Evolutionary conservation across 164 flowering plant genomes (phyloP), one percentile per base, ranked within the genome.

Genomic region (Vitis labrusca): DNA sequence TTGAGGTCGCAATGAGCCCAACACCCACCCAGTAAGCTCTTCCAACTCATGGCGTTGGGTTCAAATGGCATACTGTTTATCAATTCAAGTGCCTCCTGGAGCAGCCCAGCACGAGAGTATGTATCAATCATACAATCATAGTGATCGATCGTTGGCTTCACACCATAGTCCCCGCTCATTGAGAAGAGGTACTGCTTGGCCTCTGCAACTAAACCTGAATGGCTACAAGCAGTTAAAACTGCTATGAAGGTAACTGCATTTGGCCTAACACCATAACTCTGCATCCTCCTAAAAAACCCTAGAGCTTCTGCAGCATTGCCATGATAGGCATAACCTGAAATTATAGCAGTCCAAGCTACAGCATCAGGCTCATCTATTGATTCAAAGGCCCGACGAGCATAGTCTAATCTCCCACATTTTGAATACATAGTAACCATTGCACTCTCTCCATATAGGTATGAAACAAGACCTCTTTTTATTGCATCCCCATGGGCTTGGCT

Each of bases 371-470:
- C 53, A 15, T 71, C 69, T 64, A 86, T 76, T 9, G 78, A 77
- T 66, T 80, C 79, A 60, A 88, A 88, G 37, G 72, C 81, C 60
- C 23, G 71, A 47, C n/a, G 29, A 1, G 89, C 88, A 75, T 77
- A 71, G 19, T 84, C 89, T 53, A 87, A 67, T 50, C 73, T 63
- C 5, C 91, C 91, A 63, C 82, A 84, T 76, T 81, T 88, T 17
- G 91, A 82, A 59, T 88, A 88, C 88, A 85, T 83, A 6, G 88
- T 85, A 49, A 88, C 72, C 77, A 88, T 58, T 3, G 91, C 86
- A 70, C 89, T 87, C 73, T 80, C 81, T 23, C 91, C 89, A 71
- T 77, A 64, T 14, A 81, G 73, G 47, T 72, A 68, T n/a, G 85
- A 79, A 53, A 88, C 59, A 3, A 80, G 65, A 37, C 82, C 80